These are phyloP conservation scores for Colletotrichum horii DNA, from an alignment of 2,329 filamentous ascomycete species.

Conservation along the genomic window DNA sequence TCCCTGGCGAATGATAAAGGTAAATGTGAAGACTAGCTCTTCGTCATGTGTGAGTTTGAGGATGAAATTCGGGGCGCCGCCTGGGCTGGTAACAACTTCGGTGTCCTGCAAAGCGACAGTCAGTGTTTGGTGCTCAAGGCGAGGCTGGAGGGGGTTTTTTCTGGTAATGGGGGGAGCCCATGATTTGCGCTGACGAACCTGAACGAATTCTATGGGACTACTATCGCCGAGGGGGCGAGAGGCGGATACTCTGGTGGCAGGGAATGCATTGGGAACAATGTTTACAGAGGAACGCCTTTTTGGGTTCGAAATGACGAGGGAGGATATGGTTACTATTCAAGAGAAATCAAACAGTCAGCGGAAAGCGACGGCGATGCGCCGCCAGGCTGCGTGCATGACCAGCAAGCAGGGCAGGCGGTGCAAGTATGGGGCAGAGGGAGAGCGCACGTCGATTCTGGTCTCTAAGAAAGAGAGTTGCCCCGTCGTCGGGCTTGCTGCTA, in stretches of 20 bases:
- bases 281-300: slow-evolving; percentile 78
- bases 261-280: slow-evolving; percentile 85
- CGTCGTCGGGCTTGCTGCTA: slow-evolving; percentile 87
- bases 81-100: slow-evolving; percentile 56
- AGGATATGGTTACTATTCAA: slow-evolving; percentile 80
- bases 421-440: slow-evolving; percentile 24
- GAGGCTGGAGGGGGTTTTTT: background rate
- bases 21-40: slow-evolving; percentile 91
- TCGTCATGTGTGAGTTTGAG: slow-evolving; percentile 89
- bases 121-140: background rate
- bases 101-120: slow-evolving; percentile 67
- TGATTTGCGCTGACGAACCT: slow-evolving; percentile 62
- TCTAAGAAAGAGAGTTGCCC: slow-evolving; percentile 78
- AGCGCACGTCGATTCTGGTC: slow-evolving; percentile 88
- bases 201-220: slow-evolving; percentile 84
- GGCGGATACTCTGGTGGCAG: slow-evolving; percentile 77
- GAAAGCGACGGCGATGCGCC: slow-evolving; percentile 20
- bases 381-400: slow-evolving; percentile 15
- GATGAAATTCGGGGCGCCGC: slow-evolving; percentile 73
- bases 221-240: slow-evolving; percentile 77
- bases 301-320: slow-evolving; percentile 80
- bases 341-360: slow-evolving; percentile 20
- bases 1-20: slow-evolving; percentile 75
- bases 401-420: slow-evolving; percentile 14
- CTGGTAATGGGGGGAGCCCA: background rate